A percentile compares a stretch with the other conserved stretches of the same genome.
Conservation (phyloP, 2,329 filamentous ascomycete species). For the Cytospora leucostoma region DNA sequence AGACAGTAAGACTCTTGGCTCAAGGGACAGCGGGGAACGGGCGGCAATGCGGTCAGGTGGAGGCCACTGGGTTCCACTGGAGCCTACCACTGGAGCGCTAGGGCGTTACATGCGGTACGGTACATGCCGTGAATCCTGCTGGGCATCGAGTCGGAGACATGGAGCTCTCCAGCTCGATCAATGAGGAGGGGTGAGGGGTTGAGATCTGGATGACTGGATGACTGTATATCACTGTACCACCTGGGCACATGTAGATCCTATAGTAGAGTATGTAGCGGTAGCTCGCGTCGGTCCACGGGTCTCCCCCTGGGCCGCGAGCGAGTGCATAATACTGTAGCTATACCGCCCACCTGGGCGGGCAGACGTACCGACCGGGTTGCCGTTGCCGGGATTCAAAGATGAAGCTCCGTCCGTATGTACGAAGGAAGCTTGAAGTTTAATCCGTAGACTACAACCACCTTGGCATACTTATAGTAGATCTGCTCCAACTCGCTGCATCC, state of each 20-base stretch:
- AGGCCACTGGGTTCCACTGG: background rate
- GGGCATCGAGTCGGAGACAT: slow-evolving; percentile 17
- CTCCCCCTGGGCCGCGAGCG: no score
- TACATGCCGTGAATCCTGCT: background rate
- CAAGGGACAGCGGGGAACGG: slow-evolving; percentile 7
- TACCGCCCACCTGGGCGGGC: no score
- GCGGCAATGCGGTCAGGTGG: slow-evolving; percentile 21
- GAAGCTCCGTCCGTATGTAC: slow-evolving; percentile 19
- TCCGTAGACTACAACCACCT: no score
- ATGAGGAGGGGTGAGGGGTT: no score
- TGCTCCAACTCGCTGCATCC: no score
- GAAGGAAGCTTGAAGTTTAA: background rate
- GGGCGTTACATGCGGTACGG: no score
- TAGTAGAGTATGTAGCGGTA: no score
- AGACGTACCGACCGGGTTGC: background rate
- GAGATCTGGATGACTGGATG: background rate
- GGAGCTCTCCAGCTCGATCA: slow-evolving; percentile 2
- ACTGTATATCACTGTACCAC: no score
- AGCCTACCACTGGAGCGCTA: background rate
- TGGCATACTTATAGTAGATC: no score
- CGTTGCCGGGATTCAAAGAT: background rate
- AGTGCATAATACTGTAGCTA: no score
- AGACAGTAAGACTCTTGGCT: slow-evolving; percentile 10
- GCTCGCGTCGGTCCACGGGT: no score
- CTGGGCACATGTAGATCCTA: no score